Evolutionary conservation across 257 asterid species (phyloP).

Genomic region (Lycium barbarum): DNA sequence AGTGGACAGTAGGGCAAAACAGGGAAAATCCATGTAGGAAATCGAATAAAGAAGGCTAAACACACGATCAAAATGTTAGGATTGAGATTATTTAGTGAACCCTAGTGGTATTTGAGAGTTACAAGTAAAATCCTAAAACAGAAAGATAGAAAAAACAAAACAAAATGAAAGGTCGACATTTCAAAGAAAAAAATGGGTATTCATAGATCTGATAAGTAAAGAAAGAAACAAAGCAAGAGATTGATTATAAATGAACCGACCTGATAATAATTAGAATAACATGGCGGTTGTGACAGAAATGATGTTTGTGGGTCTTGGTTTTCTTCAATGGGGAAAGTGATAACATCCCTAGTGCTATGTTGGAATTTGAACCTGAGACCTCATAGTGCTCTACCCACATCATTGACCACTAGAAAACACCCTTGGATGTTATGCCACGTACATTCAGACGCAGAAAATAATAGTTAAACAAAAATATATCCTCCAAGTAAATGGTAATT

Average conservation of each 20-base stretch:
- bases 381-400: too few species aligned
- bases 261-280: conserved; percentile 42
- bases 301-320: too few species aligned
- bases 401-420: too few species aligned
- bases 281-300: conserved; percentile 22
- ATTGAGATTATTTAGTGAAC: conserved; percentile 46
- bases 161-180: conserved; percentile 36
- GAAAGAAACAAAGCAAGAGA: not conserved
- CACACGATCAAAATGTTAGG: conserved; percentile 25
- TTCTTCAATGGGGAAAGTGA: too few species aligned
- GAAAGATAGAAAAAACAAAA: not conserved
- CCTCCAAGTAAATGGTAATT: too few species aligned
- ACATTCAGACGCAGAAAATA: too few species aligned
- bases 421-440: too few species aligned
- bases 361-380: too few species aligned
- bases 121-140: conserved; percentile 60
- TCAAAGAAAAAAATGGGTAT: not conserved
- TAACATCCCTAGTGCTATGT: too few species aligned
- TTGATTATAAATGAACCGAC: not conserved
- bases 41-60: conserved; percentile 29
- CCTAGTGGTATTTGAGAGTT: conserved; percentile 47
- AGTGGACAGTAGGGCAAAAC: too few species aligned
- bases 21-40: conserved; percentile 16
- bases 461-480: too few species aligned
- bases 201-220: conserved; percentile 40